A percentile compares a stretch with the other conserved stretches of the same genome.
These are phyloP conservation scores for Suillus variegatus DNA, from an alignment of 768 basidiomycete species.

Conservation along the genomic window DNA sequence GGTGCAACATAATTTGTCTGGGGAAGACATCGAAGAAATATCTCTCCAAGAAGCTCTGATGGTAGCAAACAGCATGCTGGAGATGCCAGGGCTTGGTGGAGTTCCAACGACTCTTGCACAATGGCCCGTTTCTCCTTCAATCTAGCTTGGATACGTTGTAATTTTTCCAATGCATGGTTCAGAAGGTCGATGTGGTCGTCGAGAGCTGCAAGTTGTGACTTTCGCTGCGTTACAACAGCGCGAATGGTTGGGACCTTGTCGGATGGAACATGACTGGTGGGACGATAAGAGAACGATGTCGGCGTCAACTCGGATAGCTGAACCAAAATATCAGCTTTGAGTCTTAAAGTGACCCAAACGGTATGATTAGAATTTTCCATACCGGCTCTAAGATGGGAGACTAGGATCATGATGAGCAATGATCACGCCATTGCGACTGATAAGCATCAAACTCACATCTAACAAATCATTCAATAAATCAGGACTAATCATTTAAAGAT, in stretches of 20 bases:
- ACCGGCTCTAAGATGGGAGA: conserved; percentile 20
- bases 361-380: conserved; percentile 3
- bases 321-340: not conserved
- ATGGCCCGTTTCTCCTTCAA: conserved; percentile 21
- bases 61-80: conserved; percentile 25
- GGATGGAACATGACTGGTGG: conserved; percentile 14
- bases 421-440: conserved; percentile 32
- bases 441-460: conserved; percentile 13
- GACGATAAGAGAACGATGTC: conserved; percentile 17
- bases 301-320: conserved; percentile 19
- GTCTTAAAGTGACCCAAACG: not conserved
- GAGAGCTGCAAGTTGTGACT: conserved; percentile 22
- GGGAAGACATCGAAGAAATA: conserved; percentile 31
- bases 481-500: conserved; percentile 3
- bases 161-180: conserved; percentile 20
- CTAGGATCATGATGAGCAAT: conserved; percentile 27
- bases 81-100: conserved; percentile 26
- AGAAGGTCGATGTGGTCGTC: conserved; percentile 20
- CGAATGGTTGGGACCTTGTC: conserved; percentile 20
- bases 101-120: conserved; percentile 23
- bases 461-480: conserved; percentile 18
- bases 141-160: conserved; percentile 16
- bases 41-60: conserved; percentile 28
- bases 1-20: conserved; percentile 27
- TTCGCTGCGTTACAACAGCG: conserved; percentile 20